Evolutionary conservation across 352 stramenopile species (phyloP), one percentile per base, ranked within the genome.

Genomic region (Blastocystis sp.): DNA sequence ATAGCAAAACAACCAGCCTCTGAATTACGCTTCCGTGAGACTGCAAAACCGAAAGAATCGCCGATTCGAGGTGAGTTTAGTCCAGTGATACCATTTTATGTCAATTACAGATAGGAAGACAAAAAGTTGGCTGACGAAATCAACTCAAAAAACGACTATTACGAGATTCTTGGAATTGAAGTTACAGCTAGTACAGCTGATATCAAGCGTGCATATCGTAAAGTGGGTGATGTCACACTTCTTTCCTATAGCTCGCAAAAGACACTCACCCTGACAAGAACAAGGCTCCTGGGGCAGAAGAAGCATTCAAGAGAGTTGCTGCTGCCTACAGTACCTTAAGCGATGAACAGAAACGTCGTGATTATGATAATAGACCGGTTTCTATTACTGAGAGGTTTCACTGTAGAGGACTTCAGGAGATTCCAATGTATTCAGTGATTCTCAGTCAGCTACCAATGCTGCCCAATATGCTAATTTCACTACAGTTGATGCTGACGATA

Each of bases 221-320:
- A 95, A 90, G 92, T 95, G 46, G 29, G 83, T 29, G 7, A 89
- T n/a, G 46, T 19, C 88, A 49, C 14, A 67, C 65, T 14, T 88
- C 78, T 1, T 83, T 85, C 2, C 88, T 78, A n/a, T 89, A 95
- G 92, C 90, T 95, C 54, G 93, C 93, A 24, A 88, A 95, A 7
- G 95, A 95, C 88, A 88, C 95, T 7, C 93, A 96, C 88, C 93
- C 93, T 0, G 93, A 96, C 88, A 96, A 96, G 90, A 99, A 99
- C 90, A 95, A 92, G 14, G 95, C 95, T 0, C 95, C 95, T 0
- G 93, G 95, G 52, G 95, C 96, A 3, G 95, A 98, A 88, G 95
- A 98, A 87, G 95, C 95, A 37, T 98, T 98, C 91, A 98, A 99
- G 90, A 94, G 91, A 32, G 91, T 94, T 52, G 92, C 91, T 77